Evolutionary conservation across 1,284 basidiomycete genomes (phyloP).

Genomic region (Hypsizygus ulmarius): DNA sequence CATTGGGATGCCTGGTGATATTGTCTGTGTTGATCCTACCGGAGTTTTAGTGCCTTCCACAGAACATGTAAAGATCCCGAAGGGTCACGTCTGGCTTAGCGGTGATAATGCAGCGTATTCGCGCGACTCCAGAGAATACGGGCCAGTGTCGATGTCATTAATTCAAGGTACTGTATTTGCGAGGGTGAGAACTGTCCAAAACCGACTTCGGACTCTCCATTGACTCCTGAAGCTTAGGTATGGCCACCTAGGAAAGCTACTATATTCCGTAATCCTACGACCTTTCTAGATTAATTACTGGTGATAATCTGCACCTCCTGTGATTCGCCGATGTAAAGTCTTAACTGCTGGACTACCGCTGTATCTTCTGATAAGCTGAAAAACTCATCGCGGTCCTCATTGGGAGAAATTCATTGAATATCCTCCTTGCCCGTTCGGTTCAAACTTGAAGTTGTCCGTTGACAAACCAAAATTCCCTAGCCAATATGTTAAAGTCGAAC

Average conservation of each 20-base stretch:
- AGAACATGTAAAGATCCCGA: slow-evolving; percentile 75
- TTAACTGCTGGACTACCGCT: not conserved
- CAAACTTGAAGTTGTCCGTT: slow-evolving; percentile 94
- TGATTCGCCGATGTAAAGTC: no score
- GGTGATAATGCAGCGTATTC: slow-evolving; percentile 89
- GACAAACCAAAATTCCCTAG: slow-evolving; percentile 83
- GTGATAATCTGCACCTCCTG: no score
- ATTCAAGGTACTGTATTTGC: slow-evolving; percentile 77
- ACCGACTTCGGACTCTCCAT: not conserved
- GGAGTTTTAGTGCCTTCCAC: slow-evolving; percentile 56
- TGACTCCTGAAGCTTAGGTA: slow-evolving; percentile 36
- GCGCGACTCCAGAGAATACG: slow-evolving; percentile 87
- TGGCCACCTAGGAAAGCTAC: slow-evolving; percentile 49
- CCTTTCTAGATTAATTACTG: slow-evolving; percentile 39
- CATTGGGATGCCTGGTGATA: slow-evolving; percentile 87
- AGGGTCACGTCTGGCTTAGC: slow-evolving; percentile 87
- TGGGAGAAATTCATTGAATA: slow-evolving; percentile 87
- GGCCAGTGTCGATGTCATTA: slow-evolving; percentile 86
- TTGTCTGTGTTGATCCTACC: slow-evolving; percentile 84
- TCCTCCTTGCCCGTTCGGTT: slow-evolving; percentile 88
- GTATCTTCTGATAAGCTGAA: no score
- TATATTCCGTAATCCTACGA: slow-evolving; percentile 48
- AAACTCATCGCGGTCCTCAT: slow-evolving; percentile 23
- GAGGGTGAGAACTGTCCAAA: slow-evolving; percentile 49
- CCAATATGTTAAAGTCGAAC: slow-evolving; percentile 1